A percentile compares a stretch with the other conserved stretches of the same genome.
phyloP scores from a whole-genome alignment of 2,329 filamentous ascomycete species.

The Elsinoe batatas region DNA sequence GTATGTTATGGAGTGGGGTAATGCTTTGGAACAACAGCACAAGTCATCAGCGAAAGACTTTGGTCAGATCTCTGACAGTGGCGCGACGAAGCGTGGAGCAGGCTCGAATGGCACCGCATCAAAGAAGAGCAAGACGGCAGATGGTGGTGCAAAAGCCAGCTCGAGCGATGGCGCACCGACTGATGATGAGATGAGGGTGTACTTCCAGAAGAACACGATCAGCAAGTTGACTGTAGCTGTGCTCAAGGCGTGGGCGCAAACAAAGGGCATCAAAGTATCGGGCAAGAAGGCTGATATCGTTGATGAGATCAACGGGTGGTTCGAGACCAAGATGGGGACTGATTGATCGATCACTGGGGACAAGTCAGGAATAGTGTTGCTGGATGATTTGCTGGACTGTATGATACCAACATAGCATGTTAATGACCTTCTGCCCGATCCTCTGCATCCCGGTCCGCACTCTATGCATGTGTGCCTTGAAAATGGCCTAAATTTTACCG shows the following conservation, averaged over 20 bases:
- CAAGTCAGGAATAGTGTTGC: constrained; percentile 11
- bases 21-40: constrained; percentile 53
- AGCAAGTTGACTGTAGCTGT: constrained; percentile 29
- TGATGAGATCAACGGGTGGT: constrained; percentile 26
- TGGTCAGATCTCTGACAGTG: constrained; percentile 31
- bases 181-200: constrained; percentile 36
- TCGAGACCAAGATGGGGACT: constrained; percentile 29
- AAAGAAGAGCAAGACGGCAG: constrained; percentile 39
- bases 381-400: neutral
- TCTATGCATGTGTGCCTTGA: no score
- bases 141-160: constrained; percentile 15
- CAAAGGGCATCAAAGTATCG: constrained; percentile 20
- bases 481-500: no score
- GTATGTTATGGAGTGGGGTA: constrained; percentile 68
- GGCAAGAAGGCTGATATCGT: constrained; percentile 28
- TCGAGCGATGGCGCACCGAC: constrained; percentile 27
- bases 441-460: no score
- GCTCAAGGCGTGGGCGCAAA: constrained; percentile 25
- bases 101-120: constrained; percentile 12
- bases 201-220: constrained; percentile 36
- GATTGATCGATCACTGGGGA: constrained; percentile 17
- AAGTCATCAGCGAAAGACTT: constrained; percentile 30
- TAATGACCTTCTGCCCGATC: no score
- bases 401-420: constrained; percentile 3
- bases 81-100: constrained; percentile 21